Evolutionary conservation across 345 rosid genomes (phyloP).

Genomic region (Lepidium africanum): DNA sequence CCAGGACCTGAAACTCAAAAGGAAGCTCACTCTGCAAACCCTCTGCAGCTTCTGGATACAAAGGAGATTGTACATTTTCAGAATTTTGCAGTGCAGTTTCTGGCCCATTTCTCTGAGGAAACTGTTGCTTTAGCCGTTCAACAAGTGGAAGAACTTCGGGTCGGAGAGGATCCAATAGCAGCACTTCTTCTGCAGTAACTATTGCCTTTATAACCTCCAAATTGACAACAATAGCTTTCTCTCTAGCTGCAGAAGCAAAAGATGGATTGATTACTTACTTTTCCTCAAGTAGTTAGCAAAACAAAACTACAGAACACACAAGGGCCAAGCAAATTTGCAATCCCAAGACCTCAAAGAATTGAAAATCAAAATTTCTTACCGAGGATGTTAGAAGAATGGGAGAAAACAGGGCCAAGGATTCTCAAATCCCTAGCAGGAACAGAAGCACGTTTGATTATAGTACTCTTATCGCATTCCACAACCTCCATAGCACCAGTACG

Average conservation of each 20-base stretch:
- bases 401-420: constrained; percentile 88
- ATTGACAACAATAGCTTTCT: constrained; percentile 86
- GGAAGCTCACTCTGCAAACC: constrained; percentile 82
- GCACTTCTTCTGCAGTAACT: constrained; percentile 77
- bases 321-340: neutral
- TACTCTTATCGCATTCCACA: constrained; percentile 76
- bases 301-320: neutral
- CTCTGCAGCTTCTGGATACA: constrained; percentile 62
- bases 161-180: constrained; percentile 65
- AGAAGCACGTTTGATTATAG: constrained; percentile 60
- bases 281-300: neutral
- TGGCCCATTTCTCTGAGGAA: constrained; percentile 46
- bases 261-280: neutral
- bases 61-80: constrained; percentile 39
- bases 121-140: constrained; percentile 69
- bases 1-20: constrained; percentile 92
- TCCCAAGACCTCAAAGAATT: neutral
- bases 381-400: constrained; percentile 80
- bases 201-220: constrained; percentile 75
- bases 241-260: constrained; percentile 49
- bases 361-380: neutral
- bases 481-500: constrained; percentile 67
- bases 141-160: constrained; percentile 75
- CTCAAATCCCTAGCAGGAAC: constrained; percentile 93
- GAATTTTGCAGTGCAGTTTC: constrained; percentile 30